Evolutionary conservation across 805 yeast genomes (phyloP).

Genomic region (Candida berthetii): DNA sequence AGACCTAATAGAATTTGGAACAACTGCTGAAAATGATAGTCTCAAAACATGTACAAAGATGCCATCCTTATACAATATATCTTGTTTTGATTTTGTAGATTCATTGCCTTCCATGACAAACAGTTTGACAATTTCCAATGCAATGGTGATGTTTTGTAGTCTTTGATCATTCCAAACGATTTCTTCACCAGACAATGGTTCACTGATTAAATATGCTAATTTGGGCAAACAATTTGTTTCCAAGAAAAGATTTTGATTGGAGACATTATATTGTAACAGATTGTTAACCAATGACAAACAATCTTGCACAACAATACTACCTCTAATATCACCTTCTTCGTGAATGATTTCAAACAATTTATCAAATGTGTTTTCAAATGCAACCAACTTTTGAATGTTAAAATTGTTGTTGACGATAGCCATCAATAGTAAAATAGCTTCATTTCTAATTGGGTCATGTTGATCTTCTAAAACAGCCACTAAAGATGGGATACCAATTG

Average conservation of each 20-base stretch:
- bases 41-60: conserved; percentile 60
- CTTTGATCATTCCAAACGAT: conserved; percentile 78
- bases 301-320: conserved; percentile 87
- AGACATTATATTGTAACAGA: conserved; percentile 72
- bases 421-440: conserved; percentile 77
- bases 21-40: conserved; percentile 60
- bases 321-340: conserved; percentile 85
- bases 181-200: conserved; percentile 42
- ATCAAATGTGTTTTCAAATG: conserved; percentile 90
- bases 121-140: conserved; percentile 65
- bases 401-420: conserved; percentile 75
- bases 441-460: conserved; percentile 85
- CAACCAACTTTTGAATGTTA: conserved; percentile 88
- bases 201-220: conserved; percentile 54
- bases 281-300: conserved; percentile 71
- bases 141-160: conserved; percentile 54
- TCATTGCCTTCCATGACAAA: conserved; percentile 73
- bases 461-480: conserved; percentile 56
- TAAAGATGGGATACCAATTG: conserved; percentile 73
- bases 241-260: conserved; percentile 83
- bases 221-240: conserved; percentile 77
- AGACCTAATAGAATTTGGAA: conserved; percentile 63
- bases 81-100: conserved; percentile 55
- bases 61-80: conserved; percentile 50
- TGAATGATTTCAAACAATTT: conserved; percentile 70